These are phyloP conservation scores for Sindora glabra DNA, from an alignment of 306 rosid species.

Conservation along the genomic window DNA sequence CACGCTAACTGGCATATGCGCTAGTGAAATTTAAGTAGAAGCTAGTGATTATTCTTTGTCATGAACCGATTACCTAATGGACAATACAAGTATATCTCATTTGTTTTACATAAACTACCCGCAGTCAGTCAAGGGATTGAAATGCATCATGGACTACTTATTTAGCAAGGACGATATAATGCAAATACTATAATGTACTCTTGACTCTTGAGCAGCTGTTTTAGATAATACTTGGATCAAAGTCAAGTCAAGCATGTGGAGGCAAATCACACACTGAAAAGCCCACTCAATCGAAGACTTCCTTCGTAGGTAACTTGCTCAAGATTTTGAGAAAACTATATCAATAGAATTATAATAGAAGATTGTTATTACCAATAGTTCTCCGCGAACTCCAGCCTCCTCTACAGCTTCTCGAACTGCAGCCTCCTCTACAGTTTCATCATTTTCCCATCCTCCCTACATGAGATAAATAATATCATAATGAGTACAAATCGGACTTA, in stretches of 20 bases:
- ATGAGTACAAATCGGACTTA: neutral
- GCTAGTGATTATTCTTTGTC: no score
- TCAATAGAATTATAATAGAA: neutral
- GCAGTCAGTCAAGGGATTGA: no score
- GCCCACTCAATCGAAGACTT: neutral
- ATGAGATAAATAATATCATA: neutral
- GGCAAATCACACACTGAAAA: neutral
- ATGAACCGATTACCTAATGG: no score
- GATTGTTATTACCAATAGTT: slow-evolving; percentile 29
- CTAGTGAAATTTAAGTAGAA: no score
- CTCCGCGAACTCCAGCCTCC: slow-evolving; percentile 63
- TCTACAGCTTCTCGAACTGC: slow-evolving; percentile 48
- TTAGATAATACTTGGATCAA: neutral
- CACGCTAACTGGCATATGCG: no score
- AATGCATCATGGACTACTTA: no score
- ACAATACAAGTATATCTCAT: no score
- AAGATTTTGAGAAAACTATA: neutral
- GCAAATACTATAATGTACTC: neutral
- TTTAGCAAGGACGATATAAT: neutral
- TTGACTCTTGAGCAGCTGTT: neutral
- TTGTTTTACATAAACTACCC: no score
- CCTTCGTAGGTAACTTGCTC: neutral
- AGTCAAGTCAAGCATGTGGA: neutral
- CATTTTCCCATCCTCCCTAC: slow-evolving; percentile 66
- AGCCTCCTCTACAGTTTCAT: slow-evolving; percentile 51